Evolutionary conservation across 371 early-diverging fungal species (phyloP).

Genomic region (Apophysomyces variabilis): DNA sequence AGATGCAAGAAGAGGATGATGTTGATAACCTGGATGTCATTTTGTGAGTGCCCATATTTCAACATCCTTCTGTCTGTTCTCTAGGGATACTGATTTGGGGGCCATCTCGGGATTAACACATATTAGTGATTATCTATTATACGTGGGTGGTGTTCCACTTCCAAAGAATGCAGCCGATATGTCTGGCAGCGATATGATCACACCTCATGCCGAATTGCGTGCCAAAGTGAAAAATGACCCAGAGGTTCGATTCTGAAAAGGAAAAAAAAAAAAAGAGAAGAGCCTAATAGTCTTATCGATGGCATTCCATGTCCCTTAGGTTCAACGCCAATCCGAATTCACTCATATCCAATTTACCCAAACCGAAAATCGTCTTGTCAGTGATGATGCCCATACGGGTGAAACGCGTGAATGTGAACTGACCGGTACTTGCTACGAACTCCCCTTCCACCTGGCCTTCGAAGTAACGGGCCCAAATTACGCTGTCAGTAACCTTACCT

Average conservation of each 20-base stretch:
- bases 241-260: conserved; percentile 6
- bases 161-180: conserved; percentile 32
- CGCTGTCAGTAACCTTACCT: conserved; percentile 21
- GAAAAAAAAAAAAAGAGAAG: too few species aligned
- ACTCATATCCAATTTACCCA: conserved; percentile 19
- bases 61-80: not conserved
- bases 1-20: conserved; percentile 16
- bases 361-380: conserved; percentile 18
- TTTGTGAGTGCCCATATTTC: conserved; percentile 17
- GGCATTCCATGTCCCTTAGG: conserved; percentile 13
- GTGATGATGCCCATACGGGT: conserved; percentile 15
- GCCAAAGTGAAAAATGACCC: conserved; percentile 26
- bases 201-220: conserved; percentile 31
- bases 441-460: conserved; percentile 30
- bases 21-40: conserved; percentile 16
- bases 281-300: too few species aligned
- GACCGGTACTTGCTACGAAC: conserved; percentile 23
- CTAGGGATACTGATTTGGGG: not conserved
- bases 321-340: conserved; percentile 28
- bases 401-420: conserved; percentile 37
- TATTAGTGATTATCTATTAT: conserved; percentile 41
- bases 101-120: not conserved
- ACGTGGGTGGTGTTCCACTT: conserved; percentile 25
- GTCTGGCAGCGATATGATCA: conserved; percentile 25
- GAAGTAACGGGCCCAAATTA: conserved; percentile 30